Conservation (phyloP, 805 yeast species). For the Maudiozyma barnettii region DNA sequence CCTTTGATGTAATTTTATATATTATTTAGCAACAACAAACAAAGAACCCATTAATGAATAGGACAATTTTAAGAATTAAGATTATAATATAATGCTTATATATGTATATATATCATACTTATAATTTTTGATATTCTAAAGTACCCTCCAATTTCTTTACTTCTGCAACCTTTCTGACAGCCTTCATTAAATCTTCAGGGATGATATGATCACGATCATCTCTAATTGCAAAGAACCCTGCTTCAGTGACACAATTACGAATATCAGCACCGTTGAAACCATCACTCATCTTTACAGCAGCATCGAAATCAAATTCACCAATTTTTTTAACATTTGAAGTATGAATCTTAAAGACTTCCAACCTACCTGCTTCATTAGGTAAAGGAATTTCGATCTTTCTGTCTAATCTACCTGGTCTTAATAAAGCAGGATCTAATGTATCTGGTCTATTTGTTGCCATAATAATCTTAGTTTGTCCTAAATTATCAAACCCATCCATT, state of each 20-base stretch:
- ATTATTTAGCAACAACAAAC: not conserved
- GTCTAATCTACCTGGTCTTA: constrained; percentile 96
- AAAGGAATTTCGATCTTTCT: constrained; percentile 91
- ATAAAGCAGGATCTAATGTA: constrained; percentile 91
- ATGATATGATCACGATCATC: constrained; percentile 92
- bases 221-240: constrained; percentile 95
- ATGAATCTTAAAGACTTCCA: constrained; percentile 91
- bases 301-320: constrained; percentile 96
- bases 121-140: constrained; percentile 88
- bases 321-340: constrained; percentile 73
- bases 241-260: constrained; percentile 94
- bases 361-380: constrained; percentile 92
- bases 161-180: constrained; percentile 95
- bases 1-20: not conserved
- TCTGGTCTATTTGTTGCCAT: constrained; percentile 99
- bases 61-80: no score
- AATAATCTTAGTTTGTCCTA: constrained; percentile 93
- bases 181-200: constrained; percentile 93
- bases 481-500: constrained; percentile 96
- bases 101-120: not conserved
- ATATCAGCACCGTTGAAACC: constrained; percentile 99
- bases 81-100: no score
- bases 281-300: constrained; percentile 96
- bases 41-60: not conserved
- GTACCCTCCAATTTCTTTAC: constrained; percentile 95